Evolutionary conservation across 352 stramenopile species (phyloP), one percentile per base, ranked within the genome.

Genomic region (Peronospora tabacina): DNA sequence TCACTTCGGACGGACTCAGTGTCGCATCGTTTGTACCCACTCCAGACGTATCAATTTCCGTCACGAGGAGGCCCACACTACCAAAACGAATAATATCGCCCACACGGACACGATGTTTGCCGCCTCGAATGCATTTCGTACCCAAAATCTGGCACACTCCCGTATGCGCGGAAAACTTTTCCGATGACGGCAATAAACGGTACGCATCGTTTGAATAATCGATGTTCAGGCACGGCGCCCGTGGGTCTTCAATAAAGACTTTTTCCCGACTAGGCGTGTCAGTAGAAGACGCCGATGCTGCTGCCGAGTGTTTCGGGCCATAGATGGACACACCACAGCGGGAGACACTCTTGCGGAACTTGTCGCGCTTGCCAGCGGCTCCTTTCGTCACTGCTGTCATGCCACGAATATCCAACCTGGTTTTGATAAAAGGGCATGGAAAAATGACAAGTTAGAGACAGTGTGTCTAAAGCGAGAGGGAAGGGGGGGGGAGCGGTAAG

Each of bases 51-150:
- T 93, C 79, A 37, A 93, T 90, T 55, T 93, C 82, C 22, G 77
- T 88, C 35, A 93, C 82, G 2, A 93, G 58, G 16, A 93, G 54
- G 0, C 82, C 82, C 1, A 93, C 82, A 15, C 75, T 88, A 17
- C 82, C 82, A 46, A 93, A 90, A 34, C 82, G 82, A 39, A 93
- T 86, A 46, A 93, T 90, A 64, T 93, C 82, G n/a, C 82, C 82
- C 15, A 92, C 78, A 0, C 68, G 63, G 17, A 93, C 71, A 26
- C 81, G 77, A 58, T 93, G 82, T 54, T 90, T 89, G 33, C 79
- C 79, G 16, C 79, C 82, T 11, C 79, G 82, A 44, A 90, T 90
- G 43, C 73, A 87, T 61, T 93, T 93, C 38, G 79, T 93, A 34
- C 82, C 82, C 3, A 93, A 59, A 41, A 93, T 90, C 63, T 90